phyloP scores from a whole-genome alignment of 768 basidiomycete species.

The Strobilomyces dryophilus region DNA sequence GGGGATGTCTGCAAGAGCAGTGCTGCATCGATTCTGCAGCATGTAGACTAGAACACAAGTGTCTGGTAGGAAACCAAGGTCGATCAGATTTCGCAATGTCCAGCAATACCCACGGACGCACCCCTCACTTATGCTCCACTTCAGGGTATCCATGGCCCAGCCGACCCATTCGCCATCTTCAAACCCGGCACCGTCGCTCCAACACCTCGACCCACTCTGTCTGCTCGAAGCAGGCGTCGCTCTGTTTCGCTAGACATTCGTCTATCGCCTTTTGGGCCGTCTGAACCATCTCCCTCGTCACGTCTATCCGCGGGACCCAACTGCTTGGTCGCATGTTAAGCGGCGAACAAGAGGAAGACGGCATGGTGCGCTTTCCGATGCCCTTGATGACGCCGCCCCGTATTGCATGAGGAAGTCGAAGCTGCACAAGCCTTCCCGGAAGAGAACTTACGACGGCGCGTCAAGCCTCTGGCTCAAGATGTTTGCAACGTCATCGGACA shows the following conservation, averaged over 20 bases:
- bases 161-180: conserved; percentile 78
- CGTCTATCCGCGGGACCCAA: conserved; percentile 40
- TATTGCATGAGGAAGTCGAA: conserved; percentile 70
- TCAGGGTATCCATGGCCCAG: conserved; percentile 62
- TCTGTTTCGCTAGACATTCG: conserved; percentile 52
- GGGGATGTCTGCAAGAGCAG: conserved; percentile 68
- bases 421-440: conserved; percentile 87
- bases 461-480: conserved; percentile 66
- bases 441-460: conserved; percentile 77
- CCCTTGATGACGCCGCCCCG: conserved; percentile 71
- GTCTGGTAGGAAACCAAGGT: conserved; percentile 39
- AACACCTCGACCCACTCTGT: conserved; percentile 73
- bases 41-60: conserved; percentile 67
- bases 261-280: conserved; percentile 59
- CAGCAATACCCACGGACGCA: conserved; percentile 22
- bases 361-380: conserved; percentile 61
- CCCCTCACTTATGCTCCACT: conserved; percentile 68
- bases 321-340: conserved; percentile 56
- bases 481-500: conserved; percentile 74
- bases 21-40: conserved; percentile 54
- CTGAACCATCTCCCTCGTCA: conserved; percentile 57
- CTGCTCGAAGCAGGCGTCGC: conserved; percentile 63
- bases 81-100: not conserved
- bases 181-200: conserved; percentile 69
- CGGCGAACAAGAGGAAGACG: conserved; percentile 65